Evolutionary conservation across 1,139 yeast genomes (phyloP).

Genomic region (Yamadazyma blattariae): DNA sequence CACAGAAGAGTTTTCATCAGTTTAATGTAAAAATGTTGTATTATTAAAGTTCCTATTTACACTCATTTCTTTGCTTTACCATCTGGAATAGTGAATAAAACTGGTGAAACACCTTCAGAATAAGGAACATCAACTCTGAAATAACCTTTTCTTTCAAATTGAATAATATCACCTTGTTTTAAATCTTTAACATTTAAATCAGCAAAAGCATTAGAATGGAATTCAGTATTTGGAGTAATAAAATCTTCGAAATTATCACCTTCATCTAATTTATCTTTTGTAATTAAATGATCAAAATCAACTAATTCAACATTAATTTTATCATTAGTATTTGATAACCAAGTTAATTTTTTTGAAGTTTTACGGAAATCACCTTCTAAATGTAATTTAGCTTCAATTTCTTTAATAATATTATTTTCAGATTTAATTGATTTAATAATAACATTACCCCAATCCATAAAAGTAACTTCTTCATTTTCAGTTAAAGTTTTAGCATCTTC

Average conservation of each 20-base stretch:
- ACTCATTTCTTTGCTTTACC: conserved; percentile 62
- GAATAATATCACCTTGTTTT: conserved; percentile 85
- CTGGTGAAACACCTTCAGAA: conserved; percentile 59
- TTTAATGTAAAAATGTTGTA: too few species aligned
- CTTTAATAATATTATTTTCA: conserved; percentile 49
- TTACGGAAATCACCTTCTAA: conserved; percentile 97
- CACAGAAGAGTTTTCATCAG: too few species aligned
- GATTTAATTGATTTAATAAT: conserved; percentile 73
- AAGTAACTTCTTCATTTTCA: conserved; percentile 82
- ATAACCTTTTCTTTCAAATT: conserved; percentile 97
- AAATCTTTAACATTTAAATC: conserved; percentile 75
- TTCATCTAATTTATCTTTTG: conserved; percentile 94
- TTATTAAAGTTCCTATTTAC: too few species aligned
- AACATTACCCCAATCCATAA: conserved; percentile 99
- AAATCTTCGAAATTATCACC: conserved; percentile 93
- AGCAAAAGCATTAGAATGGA: conserved; percentile 75
- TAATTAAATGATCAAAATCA: conserved; percentile 93
- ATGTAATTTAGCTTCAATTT: conserved; percentile 77
- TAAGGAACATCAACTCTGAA: conserved; percentile 74
- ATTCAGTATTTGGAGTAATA: conserved; percentile 85
- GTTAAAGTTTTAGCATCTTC: conserved; percentile 77
- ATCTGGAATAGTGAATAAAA: conserved; percentile 93
- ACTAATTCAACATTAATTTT: conserved; percentile 72
- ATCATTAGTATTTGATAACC: conserved; percentile 86
- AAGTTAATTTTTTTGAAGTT: conserved; percentile 91